phyloP scores from a whole-genome alignment of 1,284 basidiomycete genomes.

The Tausonia pullulans region DNA sequence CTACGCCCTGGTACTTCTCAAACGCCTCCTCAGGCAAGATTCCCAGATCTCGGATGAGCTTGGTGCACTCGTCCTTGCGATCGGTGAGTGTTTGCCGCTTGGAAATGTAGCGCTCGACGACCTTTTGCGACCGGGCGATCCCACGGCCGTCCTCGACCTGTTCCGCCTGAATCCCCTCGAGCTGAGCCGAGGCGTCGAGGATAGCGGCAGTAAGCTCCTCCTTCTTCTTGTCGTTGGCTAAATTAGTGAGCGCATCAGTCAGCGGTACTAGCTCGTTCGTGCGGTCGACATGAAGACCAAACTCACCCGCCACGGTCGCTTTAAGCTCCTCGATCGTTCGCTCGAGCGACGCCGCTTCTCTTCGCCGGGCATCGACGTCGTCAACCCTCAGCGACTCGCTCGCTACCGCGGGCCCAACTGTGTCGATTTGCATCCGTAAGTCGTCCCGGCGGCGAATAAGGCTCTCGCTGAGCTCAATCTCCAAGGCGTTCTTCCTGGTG shows the following conservation, averaged over 20 bases:
- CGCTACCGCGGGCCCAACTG: constrained; percentile 52
- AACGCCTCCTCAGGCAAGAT: constrained; percentile 96
- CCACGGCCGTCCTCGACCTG: constrained; percentile 75
- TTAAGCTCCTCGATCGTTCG: constrained; percentile 53
- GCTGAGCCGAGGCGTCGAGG: constrained; percentile 48
- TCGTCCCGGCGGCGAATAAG: constrained; percentile 68
- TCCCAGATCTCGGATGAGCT: constrained; percentile 89
- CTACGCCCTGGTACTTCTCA: constrained; percentile 77
- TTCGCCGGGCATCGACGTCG: constrained; percentile 53
- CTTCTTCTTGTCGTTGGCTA: constrained; percentile 38
- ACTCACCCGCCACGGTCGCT: constrained; percentile 53
- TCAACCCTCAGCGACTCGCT: constrained; percentile 43
- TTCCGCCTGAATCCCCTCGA: constrained; percentile 68
- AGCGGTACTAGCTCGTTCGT: neutral
- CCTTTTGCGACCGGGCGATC: constrained; percentile 84
- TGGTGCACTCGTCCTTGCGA: constrained; percentile 84
- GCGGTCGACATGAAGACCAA: too few relatives aligned
- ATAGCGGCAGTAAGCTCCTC: constrained; percentile 55
- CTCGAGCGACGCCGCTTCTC: constrained; percentile 57
- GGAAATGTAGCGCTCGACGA: constrained; percentile 81
- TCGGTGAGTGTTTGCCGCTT: constrained; percentile 74
- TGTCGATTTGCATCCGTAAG: constrained; percentile 62
- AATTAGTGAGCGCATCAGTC: neutral
- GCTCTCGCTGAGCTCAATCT: constrained; percentile 88
- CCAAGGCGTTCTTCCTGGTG: constrained; percentile 63